Conservation (phyloP, 768 basidiomycete genomes). For the Naematelia aurantialba region DNA sequence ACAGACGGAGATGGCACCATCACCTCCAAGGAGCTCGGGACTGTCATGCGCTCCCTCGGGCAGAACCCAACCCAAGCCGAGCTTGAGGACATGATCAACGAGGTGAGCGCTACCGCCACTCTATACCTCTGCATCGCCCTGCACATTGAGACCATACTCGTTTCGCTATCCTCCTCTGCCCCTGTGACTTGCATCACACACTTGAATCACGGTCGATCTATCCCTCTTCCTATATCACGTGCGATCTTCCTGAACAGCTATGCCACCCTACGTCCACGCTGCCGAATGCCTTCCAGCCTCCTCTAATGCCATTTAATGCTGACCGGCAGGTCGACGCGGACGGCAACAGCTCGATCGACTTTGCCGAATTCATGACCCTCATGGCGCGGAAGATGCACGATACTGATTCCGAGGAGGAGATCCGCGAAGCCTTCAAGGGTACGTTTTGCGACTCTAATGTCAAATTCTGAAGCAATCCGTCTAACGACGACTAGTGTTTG, state of each 20-base stretch:
- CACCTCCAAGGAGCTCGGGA: conserved; percentile 83
- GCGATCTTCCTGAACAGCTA: too few species aligned
- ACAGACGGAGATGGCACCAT: conserved; percentile 85
- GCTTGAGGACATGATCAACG: conserved; percentile 92
- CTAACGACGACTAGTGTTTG: conserved; percentile 57
- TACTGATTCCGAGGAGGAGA: conserved; percentile 88
- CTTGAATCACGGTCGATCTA: too few species aligned
- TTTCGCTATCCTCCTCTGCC: neutral
- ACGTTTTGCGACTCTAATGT: neutral
- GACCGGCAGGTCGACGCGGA: conserved; percentile 78
- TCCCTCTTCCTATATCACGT: too few species aligned
- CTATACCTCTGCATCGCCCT: neutral
- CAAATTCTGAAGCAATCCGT: neutral
- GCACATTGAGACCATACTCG: neutral
- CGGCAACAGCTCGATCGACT: conserved; percentile 83
- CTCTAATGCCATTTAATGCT: too few species aligned
- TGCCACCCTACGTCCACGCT: too few species aligned
- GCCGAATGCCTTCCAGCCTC: too few species aligned
- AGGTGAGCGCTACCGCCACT: conserved; percentile 55
- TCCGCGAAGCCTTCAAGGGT: conserved; percentile 89
- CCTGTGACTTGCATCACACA: neutral
- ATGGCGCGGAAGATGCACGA: conserved; percentile 88
- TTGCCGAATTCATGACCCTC: conserved; percentile 74
- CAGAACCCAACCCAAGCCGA: conserved; percentile 91
- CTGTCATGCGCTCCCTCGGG: conserved; percentile 87